Percentiles rank a stretch among this genome's conserved stretches.
Evolutionary conservation across 108 stramenopile species (phyloP).

Genomic region (Bacterosira constricta): DNA sequence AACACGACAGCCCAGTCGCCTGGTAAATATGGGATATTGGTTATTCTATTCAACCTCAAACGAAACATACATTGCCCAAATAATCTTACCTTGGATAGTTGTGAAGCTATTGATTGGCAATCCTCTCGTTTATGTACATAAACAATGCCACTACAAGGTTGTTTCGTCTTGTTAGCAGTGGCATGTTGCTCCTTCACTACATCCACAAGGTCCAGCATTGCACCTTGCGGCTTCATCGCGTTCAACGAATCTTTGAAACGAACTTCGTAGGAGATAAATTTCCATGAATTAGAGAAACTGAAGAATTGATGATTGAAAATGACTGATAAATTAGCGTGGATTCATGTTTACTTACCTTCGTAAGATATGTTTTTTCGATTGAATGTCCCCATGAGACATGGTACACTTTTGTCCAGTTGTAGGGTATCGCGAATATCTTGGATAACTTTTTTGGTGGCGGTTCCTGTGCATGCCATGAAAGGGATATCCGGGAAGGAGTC

Average conservation of each 20-base stretch:
- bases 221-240: constrained; percentile 31
- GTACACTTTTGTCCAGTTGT: constrained; percentile 32
- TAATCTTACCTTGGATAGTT: constrained; percentile 35
- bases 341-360: constrained; percentile 46
- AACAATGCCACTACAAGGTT: constrained; percentile 85
- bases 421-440: constrained; percentile 78
- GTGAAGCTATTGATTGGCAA: constrained; percentile 48
- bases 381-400: constrained; percentile 73
- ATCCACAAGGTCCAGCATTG: constrained; percentile 55
- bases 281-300: neutral
- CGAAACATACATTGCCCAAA: neutral
- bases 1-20: constrained; percentile 42
- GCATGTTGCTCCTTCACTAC: constrained; percentile 66
- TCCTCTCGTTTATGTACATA: constrained; percentile 94
- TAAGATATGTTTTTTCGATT: constrained; percentile 95
- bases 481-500: constrained; percentile 82
- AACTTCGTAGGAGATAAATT: too few species aligned
- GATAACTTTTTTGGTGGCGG: constrained; percentile 85
- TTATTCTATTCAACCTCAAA: neutral
- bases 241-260: constrained; percentile 58
- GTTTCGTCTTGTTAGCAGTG: constrained; percentile 22
- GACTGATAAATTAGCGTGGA: neutral
- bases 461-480: constrained; percentile 67
- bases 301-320: neutral
- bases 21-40: neutral